phyloP scores from a whole-genome alignment of 148 eudicot genomes.

The Rhododendron ovatum region DNA sequence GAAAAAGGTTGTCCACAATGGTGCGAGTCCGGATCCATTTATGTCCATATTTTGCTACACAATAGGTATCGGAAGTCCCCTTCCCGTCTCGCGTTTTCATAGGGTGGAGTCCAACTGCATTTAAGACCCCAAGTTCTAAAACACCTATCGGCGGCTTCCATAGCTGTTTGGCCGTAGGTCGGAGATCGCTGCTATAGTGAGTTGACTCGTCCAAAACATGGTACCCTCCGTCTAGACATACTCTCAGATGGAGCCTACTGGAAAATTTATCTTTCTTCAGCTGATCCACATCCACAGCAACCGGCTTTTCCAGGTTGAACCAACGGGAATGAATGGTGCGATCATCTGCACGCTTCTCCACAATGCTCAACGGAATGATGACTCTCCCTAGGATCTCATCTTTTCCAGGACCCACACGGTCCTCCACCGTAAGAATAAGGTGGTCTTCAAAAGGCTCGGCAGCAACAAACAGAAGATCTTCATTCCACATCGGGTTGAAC shows the following conservation, averaged over 20 bases:
- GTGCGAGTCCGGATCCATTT: slow-evolving; percentile 95
- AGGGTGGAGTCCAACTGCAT: slow-evolving; percentile 83
- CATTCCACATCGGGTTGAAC: slow-evolving; percentile 82
- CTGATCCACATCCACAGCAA: slow-evolving; percentile 77
- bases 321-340: slow-evolving; percentile 82
- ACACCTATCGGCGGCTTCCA: slow-evolving; percentile 89
- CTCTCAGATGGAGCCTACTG: slow-evolving; percentile 69
- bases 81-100: slow-evolving; percentile 85
- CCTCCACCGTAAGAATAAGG: slow-evolving; percentile 78
- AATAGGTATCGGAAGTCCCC: slow-evolving; percentile 94
- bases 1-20: slow-evolving; percentile 66
- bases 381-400: slow-evolving; percentile 89
- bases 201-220: slow-evolving; percentile 98
- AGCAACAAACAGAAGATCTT: slow-evolving; percentile 85
- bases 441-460: slow-evolving; percentile 98
- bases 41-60: slow-evolving; percentile 95
- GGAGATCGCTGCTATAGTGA: slow-evolving; percentile 88
- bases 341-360: slow-evolving; percentile 89
- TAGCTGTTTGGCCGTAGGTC: slow-evolving; percentile 90
- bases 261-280: slow-evolving; percentile 85
- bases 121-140: slow-evolving; percentile 78
- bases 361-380: slow-evolving; percentile 58
- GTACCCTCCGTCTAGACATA: slow-evolving; percentile 97
- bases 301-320: slow-evolving; percentile 88
- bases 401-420: slow-evolving; percentile 92